Evolutionary conservation across 768 basidiomycete species (phyloP).

Genomic region (Pilatotrama ljubarskyi): DNA sequence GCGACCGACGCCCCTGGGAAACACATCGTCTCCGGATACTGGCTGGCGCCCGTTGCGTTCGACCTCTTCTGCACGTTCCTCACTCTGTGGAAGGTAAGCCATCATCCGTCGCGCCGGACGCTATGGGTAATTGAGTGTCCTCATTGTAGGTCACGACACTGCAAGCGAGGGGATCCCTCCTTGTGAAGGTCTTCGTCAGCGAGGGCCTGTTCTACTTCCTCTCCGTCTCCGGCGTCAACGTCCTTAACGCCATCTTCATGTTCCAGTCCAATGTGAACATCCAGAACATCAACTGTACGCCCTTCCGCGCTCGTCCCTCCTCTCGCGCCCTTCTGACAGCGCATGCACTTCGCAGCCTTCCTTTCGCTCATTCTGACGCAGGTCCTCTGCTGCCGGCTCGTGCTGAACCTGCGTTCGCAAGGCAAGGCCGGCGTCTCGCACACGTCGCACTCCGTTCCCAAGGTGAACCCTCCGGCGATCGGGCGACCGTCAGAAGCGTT

Average conservation of each 20-base stretch:
- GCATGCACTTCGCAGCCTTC: not conserved
- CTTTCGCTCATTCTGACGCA: constrained; percentile 12
- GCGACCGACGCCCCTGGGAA: constrained; percentile 7
- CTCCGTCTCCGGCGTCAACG: constrained; percentile 7
- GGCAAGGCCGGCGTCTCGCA: not conserved
- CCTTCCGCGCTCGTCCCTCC: not conserved
- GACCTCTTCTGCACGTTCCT: constrained; percentile 14
- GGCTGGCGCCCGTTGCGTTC: constrained; percentile 13
- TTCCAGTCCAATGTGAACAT: constrained; percentile 13
- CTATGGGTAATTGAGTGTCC: not conserved
- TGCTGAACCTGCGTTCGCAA: constrained; percentile 9
- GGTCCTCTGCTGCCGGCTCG: constrained; percentile 14
- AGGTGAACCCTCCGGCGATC: not conserved
- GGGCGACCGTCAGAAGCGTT: not conserved
- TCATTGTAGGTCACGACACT: not conserved
- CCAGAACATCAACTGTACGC: constrained; percentile 12
- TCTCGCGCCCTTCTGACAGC: not conserved
- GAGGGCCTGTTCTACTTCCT: constrained; percentile 14
- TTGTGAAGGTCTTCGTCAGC: constrained; percentile 11
- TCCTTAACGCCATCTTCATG: constrained; percentile 15
- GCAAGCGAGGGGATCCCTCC: constrained; percentile 3
- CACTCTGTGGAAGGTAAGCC: constrained; percentile 6
- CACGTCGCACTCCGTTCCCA: not conserved
- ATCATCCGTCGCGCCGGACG: no score
- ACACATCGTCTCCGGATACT: constrained; percentile 11